Conservation (phyloP, 1,284 basidiomycete genomes). For the Boletellus deceptivus region DNA sequence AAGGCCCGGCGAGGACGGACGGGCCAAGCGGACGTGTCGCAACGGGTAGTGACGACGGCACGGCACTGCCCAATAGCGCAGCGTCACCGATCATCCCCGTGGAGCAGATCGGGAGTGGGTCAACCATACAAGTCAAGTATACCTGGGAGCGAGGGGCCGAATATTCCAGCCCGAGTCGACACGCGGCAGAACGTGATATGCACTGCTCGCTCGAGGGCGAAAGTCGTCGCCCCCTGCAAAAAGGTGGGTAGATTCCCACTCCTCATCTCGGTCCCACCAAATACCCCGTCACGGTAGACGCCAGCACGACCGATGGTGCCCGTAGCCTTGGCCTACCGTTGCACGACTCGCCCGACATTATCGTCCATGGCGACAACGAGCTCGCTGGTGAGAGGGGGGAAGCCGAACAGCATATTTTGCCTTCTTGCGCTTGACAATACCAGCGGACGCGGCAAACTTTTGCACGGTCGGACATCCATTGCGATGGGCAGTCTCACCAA, state of each 20-base stretch:
- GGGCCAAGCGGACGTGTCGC: slow-evolving; percentile 31
- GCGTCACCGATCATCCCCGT: slow-evolving; percentile 37
- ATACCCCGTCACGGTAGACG: slow-evolving; percentile 58
- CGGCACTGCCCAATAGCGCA: slow-evolving; percentile 27
- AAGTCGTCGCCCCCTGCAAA: slow-evolving; percentile 36
- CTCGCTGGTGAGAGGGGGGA: slow-evolving; percentile 58
- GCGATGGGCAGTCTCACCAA: no score
- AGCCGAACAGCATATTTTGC: slow-evolving; percentile 36
- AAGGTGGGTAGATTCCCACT: slow-evolving; percentile 62
- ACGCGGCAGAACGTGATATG: slow-evolving; percentile 18
- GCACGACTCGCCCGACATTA: slow-evolving; percentile 54
- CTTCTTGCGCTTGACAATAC: slow-evolving; percentile 46
- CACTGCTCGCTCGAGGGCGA: slow-evolving; percentile 11
- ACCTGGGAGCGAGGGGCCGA: slow-evolving; percentile 52
- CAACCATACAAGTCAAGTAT: no score
- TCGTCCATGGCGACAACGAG: slow-evolving; percentile 56
- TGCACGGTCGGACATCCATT: no score
- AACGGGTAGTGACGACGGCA: slow-evolving; percentile 7
- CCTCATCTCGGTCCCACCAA: slow-evolving; percentile 70
- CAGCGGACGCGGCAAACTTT: slow-evolving; percentile 24
- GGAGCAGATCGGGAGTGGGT: slow-evolving; percentile 39
- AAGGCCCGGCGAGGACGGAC: slow-evolving; percentile 35
- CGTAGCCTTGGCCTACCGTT: slow-evolving; percentile 46
- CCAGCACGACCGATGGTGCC: slow-evolving; percentile 42
- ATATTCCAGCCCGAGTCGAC: slow-evolving; percentile 48